Evolutionary conservation across 306 rosid species (phyloP).

Genomic region (Herpetospermum pedunculosum): DNA sequence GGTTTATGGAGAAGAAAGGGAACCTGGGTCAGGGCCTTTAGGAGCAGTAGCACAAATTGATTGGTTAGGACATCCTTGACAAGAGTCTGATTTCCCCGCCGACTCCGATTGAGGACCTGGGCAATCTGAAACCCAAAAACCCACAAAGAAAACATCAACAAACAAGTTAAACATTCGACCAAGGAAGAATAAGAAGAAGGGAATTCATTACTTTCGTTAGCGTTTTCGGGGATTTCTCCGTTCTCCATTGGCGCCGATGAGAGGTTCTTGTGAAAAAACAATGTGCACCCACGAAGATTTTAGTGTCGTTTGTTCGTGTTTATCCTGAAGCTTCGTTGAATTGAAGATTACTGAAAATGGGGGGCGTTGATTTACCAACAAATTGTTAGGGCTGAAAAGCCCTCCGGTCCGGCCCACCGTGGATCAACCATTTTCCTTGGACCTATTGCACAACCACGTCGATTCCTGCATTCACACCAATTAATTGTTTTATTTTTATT

Average conservation of each 20-base stretch:
- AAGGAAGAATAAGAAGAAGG: background rate
- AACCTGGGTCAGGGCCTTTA: conserved; percentile 93
- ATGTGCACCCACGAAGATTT: too few species aligned
- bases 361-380: too few species aligned
- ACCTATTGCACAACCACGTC: too few species aligned
- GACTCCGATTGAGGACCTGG: conserved; percentile 81
- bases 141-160: background rate
- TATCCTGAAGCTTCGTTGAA: too few species aligned
- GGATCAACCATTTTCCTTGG: too few species aligned
- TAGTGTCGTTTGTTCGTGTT: too few species aligned
- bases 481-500: too few species aligned
- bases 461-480: too few species aligned
- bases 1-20: conserved; percentile 1
- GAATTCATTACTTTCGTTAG: conserved; percentile 65
- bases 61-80: conserved; percentile 89
- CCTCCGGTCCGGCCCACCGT: too few species aligned
- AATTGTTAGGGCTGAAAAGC: too few species aligned
- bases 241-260: conserved; percentile 36
- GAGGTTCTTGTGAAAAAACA: background rate
- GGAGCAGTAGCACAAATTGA: conserved; percentile 84
- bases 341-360: too few species aligned
- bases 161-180: background rate
- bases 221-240: conserved; percentile 65
- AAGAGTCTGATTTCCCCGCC: conserved; percentile 71
- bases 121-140: conserved; percentile 43